Base-by-base conservation (phyloP, 257 asterid species). In the Knoxia roxburghii region DNA sequence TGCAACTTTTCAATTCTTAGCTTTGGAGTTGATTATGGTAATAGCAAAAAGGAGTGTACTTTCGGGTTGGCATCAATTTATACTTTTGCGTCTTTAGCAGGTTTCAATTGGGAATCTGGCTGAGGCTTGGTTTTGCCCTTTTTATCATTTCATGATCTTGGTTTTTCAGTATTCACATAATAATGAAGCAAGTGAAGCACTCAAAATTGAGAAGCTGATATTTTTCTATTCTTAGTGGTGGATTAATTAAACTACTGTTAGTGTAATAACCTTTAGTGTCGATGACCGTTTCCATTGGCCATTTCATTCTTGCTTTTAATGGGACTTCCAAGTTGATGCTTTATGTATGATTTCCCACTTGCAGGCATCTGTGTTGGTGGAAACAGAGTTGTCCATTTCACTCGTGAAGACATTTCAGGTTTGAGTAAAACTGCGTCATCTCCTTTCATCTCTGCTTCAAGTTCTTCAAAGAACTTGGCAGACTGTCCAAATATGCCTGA, bases 301-400 rank as follows among this genome's bases (percentile, higher is more conserved):
- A 20, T 13, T 64, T 23, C 20, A 27, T 29, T 18, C 4, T 21
- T 48, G 14, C 48, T 20, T 45, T 11, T 6, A 49, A 20, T 35
- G 0, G n/a, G n/a, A n/a, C n/a, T 27, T 30, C 13, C 41, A 11
- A 32, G 11, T 18, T 45, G 27, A 52, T 53, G 53, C 13, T 43
- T 59, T 57, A 39, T 67, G 32, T 50, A 9, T 55, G 43, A 35
- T 68, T 68, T 39, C 17, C 20, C 20, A 48, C 12, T 63, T 71
- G 62, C 70, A 79, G 83, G 83, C 50, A 75, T 79, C 57, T 79
- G 72, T 8, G 76, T 75, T 59, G 80, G 83, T 65, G 76, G 69
- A n/a, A 60, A 68, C 68, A 79, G 68, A 52, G 76, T 79, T 37
- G 76, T 79, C 45, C 83, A 79, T 72, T 79, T 79, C 57, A 79